Base-by-base conservation (phyloP, 2,329 filamentous ascomycete genomes). In the Phialophora macrospora region DNA sequence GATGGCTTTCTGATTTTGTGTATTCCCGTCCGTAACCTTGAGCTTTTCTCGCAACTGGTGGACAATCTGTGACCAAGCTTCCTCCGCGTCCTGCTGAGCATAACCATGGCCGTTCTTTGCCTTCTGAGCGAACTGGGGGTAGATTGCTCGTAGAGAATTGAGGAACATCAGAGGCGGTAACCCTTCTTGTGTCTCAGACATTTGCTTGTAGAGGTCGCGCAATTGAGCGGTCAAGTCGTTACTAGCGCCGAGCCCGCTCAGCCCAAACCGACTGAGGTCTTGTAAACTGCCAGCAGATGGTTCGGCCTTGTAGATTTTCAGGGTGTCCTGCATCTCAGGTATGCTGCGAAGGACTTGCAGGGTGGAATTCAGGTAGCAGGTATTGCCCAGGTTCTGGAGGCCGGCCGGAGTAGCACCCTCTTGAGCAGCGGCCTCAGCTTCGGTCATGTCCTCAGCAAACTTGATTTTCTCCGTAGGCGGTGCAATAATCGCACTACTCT, bases 51-150 rank as follows among this genome's bases (percentile, higher is more conserved):
- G 88, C 44, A 99, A 81, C 74, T 94, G 91, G 52, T 90, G 88
- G 5, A 99, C 81, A 68, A 99, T 96, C 76, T 98, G 94, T 22
- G 94, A 95, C 93, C 94, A 99, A 55, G 94, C 95, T 78, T 99
- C 95, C 78, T 99, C 95, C 0, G 95, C 95, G 80, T 99, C 95
- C 79, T 99, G 95, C 79, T 99, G 95, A n/a, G 95, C 93, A 75
- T 90, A 98, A 6, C 91, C 93, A 64, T 89, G 84, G 24, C 92
- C 91, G 34, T 89, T 89, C 76, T 91, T 93, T 62, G 92, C 87
- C 74, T 87, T 90, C 80, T 99, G 93, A 11, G 92, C 93, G 75
- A 99, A 99, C 75, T 98, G 95, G 9, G 95, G 95, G 75, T 92
- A 97, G 0, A 88, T 85, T 30, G 83, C 83, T 67, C 94, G 89